Percentiles rank a stretch among this genome's conserved stretches.
Conservation (phyloP, 352 stramenopile species). For the Peronospora destructor region DNA sequence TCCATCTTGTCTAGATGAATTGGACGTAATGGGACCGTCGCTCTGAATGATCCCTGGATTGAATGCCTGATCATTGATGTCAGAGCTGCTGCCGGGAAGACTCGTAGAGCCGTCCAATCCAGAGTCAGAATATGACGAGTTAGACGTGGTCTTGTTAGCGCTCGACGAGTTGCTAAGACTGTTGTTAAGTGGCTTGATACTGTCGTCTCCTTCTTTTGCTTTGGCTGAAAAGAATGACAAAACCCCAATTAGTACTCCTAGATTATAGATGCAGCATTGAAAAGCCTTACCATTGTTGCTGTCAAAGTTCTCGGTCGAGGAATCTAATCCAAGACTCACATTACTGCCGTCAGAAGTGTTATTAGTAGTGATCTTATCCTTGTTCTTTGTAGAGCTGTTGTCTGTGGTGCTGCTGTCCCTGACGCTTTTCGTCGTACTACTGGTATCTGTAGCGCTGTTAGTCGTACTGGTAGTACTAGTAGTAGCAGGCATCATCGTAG, state of each 20-base stretch:
- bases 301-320: slow-evolving; percentile 4
- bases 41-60: slow-evolving; percentile 32
- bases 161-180: slow-evolving; percentile 1
- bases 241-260: too few species aligned
- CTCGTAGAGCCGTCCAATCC: slow-evolving; percentile 12
- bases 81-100: slow-evolving; percentile 21
- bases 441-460: slow-evolving; percentile 9
- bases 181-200: neutral
- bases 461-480: slow-evolving; percentile 6
- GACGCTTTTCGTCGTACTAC: slow-evolving; percentile 3
- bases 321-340: slow-evolving; percentile 9
- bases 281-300: slow-evolving; percentile 8
- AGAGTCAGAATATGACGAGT: slow-evolving; percentile 19
- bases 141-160: slow-evolving; percentile 10
- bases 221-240: slow-evolving; percentile 10
- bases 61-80: slow-evolving; percentile 37
- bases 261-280: slow-evolving; percentile 9
- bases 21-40: slow-evolving; percentile 14
- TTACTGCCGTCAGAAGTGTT: slow-evolving; percentile 7
- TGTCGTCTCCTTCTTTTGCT: neutral
- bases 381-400: slow-evolving; percentile 4
- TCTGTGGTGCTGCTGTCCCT: slow-evolving; percentile 3
- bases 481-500: slow-evolving; percentile 5
- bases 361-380: neutral
- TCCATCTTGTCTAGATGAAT: slow-evolving; percentile 1